phyloP scores from a whole-genome alignment of 75 land plant genomes.

The Adiantum capillusveneris region DNA sequence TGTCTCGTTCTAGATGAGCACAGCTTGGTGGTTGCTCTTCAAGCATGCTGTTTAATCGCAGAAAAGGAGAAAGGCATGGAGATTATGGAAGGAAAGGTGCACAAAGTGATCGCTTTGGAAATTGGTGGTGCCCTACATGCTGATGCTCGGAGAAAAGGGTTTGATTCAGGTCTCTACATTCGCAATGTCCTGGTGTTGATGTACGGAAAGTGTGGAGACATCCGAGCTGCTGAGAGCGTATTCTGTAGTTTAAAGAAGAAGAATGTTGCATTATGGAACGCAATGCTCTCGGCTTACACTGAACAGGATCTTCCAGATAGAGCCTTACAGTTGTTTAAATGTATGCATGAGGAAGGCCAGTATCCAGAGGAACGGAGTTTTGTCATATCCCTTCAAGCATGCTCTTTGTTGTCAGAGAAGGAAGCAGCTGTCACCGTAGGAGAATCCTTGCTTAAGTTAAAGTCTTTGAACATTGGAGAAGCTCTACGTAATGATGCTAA shows the following conservation, averaged over 20 bases:
- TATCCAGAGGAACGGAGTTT: background rate
- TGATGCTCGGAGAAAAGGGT: slow-evolving; percentile 3
- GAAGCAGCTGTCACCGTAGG: background rate
- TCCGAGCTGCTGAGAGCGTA: background rate
- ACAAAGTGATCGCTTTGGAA: background rate
- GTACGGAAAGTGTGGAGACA: background rate
- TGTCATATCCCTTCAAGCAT: slow-evolving; percentile 2
- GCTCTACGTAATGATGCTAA: background rate
- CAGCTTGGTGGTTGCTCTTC: slow-evolving; percentile 30
- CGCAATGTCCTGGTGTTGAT: background rate
- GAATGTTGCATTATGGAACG: background rate
- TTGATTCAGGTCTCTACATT: background rate
- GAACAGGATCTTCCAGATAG: background rate
- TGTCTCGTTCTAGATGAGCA: slow-evolving; percentile 10
- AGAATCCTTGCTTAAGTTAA: background rate
- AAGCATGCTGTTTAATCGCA: slow-evolving; percentile 12
- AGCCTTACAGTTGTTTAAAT: background rate
- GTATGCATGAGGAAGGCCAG: background rate
- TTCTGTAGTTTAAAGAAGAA: background rate
- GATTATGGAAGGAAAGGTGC: background rate
- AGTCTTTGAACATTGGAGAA: background rate
- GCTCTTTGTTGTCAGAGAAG: background rate
- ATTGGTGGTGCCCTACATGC: background rate
- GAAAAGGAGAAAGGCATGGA: slow-evolving; percentile 10
- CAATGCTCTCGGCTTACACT: background rate